Evolutionary conservation across 805 yeast species (phyloP).

Genomic region (Yamadazyma sp.): DNA sequence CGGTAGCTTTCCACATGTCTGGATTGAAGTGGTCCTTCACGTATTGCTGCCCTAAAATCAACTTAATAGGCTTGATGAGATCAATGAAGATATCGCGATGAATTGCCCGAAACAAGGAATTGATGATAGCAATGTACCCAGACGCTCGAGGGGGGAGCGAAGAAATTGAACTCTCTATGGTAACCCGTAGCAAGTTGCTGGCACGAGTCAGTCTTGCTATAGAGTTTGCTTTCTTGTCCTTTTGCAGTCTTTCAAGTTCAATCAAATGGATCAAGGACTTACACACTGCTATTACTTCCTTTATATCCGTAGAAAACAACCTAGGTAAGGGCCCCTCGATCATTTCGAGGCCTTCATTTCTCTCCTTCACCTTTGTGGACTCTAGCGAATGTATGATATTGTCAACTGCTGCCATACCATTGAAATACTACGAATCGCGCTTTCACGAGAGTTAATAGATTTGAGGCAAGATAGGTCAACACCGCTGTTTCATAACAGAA

Average conservation of each 20-base stretch:
- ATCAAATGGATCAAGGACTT: slow-evolving; percentile 6
- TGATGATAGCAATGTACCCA: slow-evolving; percentile 2
- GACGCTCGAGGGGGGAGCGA: slow-evolving; percentile 9
- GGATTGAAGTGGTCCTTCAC: slow-evolving; percentile 33
- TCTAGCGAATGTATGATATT: slow-evolving; percentile 24
- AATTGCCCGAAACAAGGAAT: not conserved
- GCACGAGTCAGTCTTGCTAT: slow-evolving; percentile 2
- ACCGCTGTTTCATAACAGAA: too few relatives aligned
- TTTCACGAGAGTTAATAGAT: too few relatives aligned
- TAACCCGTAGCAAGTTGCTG: slow-evolving; percentile 3
- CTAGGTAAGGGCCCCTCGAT: slow-evolving; percentile 18
- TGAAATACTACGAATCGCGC: too few relatives aligned
- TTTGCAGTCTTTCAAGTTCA: slow-evolving; percentile 5
- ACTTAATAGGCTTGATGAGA: slow-evolving; percentile 22
- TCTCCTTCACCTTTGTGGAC: slow-evolving; percentile 54
- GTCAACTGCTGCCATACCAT: too few relatives aligned
- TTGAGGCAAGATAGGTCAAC: too few relatives aligned
- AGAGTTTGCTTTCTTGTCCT: slow-evolving; percentile 2
- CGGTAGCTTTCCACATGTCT: slow-evolving; percentile 27
- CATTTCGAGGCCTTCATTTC: slow-evolving; percentile 48
- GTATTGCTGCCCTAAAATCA: slow-evolving; percentile 22
- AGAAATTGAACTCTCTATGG: slow-evolving; percentile 1
- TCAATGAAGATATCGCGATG: slow-evolving; percentile 17
- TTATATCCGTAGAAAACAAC: slow-evolving; percentile 4
- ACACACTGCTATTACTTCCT: slow-evolving; percentile 5